Base-by-base conservation (phyloP, 2,329 filamentous ascomycete species). In the Phaeosphaeriaceae sp. region DNA sequence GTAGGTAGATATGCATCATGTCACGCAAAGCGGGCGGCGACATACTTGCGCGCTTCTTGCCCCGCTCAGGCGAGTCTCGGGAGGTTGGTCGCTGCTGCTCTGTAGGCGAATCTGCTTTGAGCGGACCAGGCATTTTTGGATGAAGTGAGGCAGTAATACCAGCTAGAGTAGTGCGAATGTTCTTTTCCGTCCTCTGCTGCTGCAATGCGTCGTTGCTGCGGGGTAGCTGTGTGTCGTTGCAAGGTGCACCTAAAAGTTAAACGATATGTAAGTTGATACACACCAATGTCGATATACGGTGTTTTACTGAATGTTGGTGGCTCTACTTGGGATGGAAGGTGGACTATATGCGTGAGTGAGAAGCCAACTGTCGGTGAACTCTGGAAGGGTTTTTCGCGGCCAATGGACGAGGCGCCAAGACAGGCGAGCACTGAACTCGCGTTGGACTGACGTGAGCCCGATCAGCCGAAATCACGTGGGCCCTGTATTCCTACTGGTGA, bases 31-130 rank as follows among this genome's bases (percentile, higher is more conserved):
- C 44, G 19, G 49, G 49, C 55, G 53, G 59, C 55, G 55, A 77
- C 75, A 68, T 68, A 77, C 75, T 76, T 66, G 75, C 75, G 47
- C 75, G 70, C 66, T 77, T 77, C 61, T 66, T 77, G 43, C 69
- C 72, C 52, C 73, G 68, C 62, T 77, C 73, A 54, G 72, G 67
- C 54, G 72, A 74, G 63, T 77, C 74, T 64, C 73, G 71, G 55
- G 72, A 65, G 8, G 64, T 35, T 52, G 63, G 58, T 52, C 72
- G 63, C 35, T 40, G 63, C 35, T 40, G 35, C 49, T 73, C 68
- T 8, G 40, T 49, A 11, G 59, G 54, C 42, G 65, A 61, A 57
- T 72, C 69, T 53, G 64, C 50, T 48, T 69, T 61, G 43, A 70
- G 50, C 21, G 53, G 56, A 46, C 64, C 67, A 52, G 67, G 64